Percentiles rank a stretch among this genome's conserved stretches.
Evolutionary conservation across 1,284 basidiomycete species (phyloP).

Genomic region (Moniliella sp.): DNA sequence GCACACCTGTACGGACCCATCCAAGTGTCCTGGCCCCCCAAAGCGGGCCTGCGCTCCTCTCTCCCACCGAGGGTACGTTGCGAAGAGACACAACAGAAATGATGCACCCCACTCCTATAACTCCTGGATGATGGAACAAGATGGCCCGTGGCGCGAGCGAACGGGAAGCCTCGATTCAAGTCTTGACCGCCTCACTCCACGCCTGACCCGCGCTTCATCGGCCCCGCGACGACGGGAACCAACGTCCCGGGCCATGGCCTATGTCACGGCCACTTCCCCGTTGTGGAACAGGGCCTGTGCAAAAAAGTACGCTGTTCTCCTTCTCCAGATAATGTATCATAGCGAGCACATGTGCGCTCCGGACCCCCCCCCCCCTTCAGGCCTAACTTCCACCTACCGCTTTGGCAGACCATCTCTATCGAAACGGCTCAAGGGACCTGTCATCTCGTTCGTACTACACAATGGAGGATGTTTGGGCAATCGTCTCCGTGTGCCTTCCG

Average conservation of each 20-base stretch:
- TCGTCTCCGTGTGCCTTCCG: constrained; percentile 64
- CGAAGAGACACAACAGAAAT: no score
- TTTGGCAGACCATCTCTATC: constrained; percentile 65
- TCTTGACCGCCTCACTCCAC: no score
- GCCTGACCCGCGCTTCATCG: no score
- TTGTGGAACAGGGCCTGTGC: constrained; percentile 22
- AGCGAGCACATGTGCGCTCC: neutral
- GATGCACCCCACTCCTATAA: no score
- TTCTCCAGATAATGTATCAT: no score
- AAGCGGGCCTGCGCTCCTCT: neutral
- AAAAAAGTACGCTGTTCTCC: constrained; percentile 15
- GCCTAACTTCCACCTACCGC: neutral
- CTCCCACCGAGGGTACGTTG: no score
- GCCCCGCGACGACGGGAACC: neutral
- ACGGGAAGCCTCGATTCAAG: neutral
- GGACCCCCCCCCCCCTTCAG: neutral
- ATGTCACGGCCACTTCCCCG: constrained; percentile 19
- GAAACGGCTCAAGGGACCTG: constrained; percentile 69
- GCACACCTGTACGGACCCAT: neutral
- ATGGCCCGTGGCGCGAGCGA: neutral
- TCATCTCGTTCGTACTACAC: constrained; percentile 92
- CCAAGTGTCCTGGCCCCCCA: no score
- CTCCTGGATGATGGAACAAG: neutral
- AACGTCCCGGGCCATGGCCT: constrained; percentile 9
- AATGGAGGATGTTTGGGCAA: constrained; percentile 58